phyloP scores from a whole-genome alignment of 176 grass and related monocot genomes.

The Avena eriantha region DNA sequence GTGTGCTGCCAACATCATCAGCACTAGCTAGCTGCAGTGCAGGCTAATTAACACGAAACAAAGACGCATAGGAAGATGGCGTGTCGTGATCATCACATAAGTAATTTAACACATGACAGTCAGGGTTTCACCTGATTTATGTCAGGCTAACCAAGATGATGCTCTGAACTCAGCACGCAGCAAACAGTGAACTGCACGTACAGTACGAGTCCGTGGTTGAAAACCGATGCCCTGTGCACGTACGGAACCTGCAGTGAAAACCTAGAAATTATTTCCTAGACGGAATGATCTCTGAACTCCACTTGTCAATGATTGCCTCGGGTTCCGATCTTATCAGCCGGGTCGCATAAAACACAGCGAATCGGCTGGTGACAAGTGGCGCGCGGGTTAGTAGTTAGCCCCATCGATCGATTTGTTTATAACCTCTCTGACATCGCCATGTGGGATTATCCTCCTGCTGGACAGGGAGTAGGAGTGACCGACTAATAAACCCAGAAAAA shows the following conservation, averaged over 20 bases:
- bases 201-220: no score
- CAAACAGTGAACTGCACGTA: no score
- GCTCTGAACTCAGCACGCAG: no score
- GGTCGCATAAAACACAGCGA: not conserved
- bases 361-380: not conserved
- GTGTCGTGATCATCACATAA: no score
- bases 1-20: not conserved
- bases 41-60: not conserved
- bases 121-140: no score
- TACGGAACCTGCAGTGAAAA: not conserved
- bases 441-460: not conserved
- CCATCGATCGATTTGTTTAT: not conserved
- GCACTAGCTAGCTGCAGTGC: no score
- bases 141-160: no score
- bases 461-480: not conserved
- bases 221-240: no score
- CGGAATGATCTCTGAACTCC: not conserved
- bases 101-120: no score
- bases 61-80: not conserved
- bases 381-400: not conserved
- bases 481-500: not conserved
- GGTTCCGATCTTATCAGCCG: not conserved
- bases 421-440: not conserved
- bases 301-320: conserved; percentile 10
- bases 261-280: not conserved